Evolutionary conservation across 2,329 filamentous ascomycete genomes (phyloP).

Genomic region (Exophiala sideris): DNA sequence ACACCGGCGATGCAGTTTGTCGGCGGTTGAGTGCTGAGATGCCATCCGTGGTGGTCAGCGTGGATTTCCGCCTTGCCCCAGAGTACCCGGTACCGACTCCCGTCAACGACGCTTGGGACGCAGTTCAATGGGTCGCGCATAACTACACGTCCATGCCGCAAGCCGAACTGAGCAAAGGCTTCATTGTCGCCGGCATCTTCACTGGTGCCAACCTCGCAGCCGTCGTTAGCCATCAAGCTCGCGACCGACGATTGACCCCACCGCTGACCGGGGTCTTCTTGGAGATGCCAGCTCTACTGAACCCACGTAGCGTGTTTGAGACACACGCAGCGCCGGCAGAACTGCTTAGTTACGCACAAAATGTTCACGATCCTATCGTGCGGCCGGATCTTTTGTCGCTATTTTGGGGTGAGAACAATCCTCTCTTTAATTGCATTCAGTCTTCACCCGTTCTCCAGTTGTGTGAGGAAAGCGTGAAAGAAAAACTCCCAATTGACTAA

Average conservation of each 20-base stretch:
- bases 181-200: conserved; percentile 48
- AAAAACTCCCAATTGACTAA: too few relatives aligned
- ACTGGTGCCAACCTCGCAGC: conserved; percentile 43
- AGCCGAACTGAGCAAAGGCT: conserved; percentile 42
- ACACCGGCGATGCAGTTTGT: too few relatives aligned
- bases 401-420: too few relatives aligned
- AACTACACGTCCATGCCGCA: conserved; percentile 28
- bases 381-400: background rate
- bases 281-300: background rate
- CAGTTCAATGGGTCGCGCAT: conserved; percentile 23
- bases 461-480: too few relatives aligned
- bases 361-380: too few relatives aligned
- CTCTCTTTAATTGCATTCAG: too few relatives aligned
- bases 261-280: background rate
- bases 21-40: background rate
- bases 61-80: conserved; percentile 31
- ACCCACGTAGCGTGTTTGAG: too few relatives aligned
- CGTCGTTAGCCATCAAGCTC: conserved; percentile 37
- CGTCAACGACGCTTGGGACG: conserved; percentile 29
- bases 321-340: too few relatives aligned
- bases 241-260: conserved; percentile 40
- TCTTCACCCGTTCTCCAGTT: too few relatives aligned
- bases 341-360: too few relatives aligned
- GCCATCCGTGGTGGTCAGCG: conserved; percentile 18
- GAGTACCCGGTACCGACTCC: conserved; percentile 27